These are phyloP conservation scores for Ganoderma lucidum DNA, from an alignment of 1,284 basidiomycete species.

Conservation along the genomic window DNA sequence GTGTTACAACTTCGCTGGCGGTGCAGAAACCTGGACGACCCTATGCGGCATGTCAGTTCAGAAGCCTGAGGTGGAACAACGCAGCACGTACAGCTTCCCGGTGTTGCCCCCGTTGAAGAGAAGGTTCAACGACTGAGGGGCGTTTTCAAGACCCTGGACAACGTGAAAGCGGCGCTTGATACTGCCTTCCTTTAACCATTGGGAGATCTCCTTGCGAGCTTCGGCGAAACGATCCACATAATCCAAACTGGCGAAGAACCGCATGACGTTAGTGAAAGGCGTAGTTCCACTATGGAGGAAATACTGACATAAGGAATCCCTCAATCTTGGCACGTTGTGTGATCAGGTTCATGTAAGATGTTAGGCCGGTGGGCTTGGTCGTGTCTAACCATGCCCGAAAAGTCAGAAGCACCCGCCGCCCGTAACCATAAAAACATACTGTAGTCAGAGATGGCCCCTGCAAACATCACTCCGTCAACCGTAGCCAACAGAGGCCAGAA, in stretches of 20 bases:
- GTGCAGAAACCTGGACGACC: constrained; percentile 25
- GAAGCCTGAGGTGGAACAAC: not conserved
- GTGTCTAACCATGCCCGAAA: constrained; percentile 48
- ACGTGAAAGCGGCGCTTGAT: constrained; percentile 86
- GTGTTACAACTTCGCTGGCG: constrained; percentile 18
- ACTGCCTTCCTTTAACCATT: constrained; percentile 70
- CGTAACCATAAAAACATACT: constrained; percentile 51
- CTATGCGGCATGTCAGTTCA: constrained; percentile 8
- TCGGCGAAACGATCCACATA: constrained; percentile 64
- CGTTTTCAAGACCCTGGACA: constrained; percentile 77
- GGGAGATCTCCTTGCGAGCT: constrained; percentile 62
- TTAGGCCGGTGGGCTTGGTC: constrained; percentile 63
- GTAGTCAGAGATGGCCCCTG: constrained; percentile 83
- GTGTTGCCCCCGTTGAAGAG: constrained; percentile 84
- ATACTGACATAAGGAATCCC: constrained; percentile 82
- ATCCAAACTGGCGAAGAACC: constrained; percentile 58
- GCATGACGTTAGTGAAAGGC: not conserved
- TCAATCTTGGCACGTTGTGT: constrained; percentile 78
- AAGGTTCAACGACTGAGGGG: constrained; percentile 71
- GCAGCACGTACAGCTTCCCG: constrained; percentile 78
- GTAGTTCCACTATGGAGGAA: constrained; percentile 3
- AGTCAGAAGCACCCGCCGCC: not conserved
- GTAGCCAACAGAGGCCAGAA: constrained; percentile 16
- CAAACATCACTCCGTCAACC: not conserved
- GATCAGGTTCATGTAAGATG: constrained; percentile 74